phyloP scores from a whole-genome alignment of 805 yeast genomes.

The Saccharomycopsis fibuligera region DNA sequence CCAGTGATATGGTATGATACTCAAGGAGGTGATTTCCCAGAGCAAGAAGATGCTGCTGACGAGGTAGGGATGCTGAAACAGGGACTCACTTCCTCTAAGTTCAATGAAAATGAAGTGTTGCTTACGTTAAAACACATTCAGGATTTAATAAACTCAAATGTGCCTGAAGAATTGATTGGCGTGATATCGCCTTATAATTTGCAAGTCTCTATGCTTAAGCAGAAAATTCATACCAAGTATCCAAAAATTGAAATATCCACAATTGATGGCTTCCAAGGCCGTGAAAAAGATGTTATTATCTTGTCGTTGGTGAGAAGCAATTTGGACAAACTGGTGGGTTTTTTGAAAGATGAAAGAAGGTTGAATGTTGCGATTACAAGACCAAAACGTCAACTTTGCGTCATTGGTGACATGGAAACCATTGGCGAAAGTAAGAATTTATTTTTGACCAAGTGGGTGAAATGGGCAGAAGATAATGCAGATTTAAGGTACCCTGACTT shows the following conservation, averaged over 20 bases:
- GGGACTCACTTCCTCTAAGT: slow-evolving; percentile 39
- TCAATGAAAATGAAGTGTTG: slow-evolving; percentile 69
- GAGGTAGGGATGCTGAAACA: too few relatives aligned
- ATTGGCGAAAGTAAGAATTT: slow-evolving; percentile 34
- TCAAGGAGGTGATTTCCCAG: slow-evolving; percentile 80
- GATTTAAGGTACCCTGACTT: slow-evolving; percentile 64
- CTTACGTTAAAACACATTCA: slow-evolving; percentile 54
- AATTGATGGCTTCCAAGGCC: slow-evolving; percentile 94
- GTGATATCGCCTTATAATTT: slow-evolving; percentile 88
- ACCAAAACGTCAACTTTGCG: slow-evolving; percentile 76
- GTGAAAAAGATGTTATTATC: slow-evolving; percentile 85
- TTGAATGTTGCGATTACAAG: slow-evolving; percentile 92
- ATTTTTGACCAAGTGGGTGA: slow-evolving; percentile 60
- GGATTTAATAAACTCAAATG: slow-evolving; percentile 45
- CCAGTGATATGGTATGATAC: slow-evolving; percentile 85
- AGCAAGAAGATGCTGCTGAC: slow-evolving; percentile 34
- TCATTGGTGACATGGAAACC: slow-evolving; percentile 82
- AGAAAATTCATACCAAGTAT: slow-evolving; percentile 32
- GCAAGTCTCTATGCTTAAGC: slow-evolving; percentile 63
- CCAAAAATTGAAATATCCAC: slow-evolving; percentile 71
- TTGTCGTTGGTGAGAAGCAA: slow-evolving; percentile 81
- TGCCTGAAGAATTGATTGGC: slow-evolving; percentile 58
- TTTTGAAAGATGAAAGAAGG: slow-evolving; percentile 70
- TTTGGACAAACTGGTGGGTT: slow-evolving; percentile 66
- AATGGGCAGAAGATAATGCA: slow-evolving; percentile 59